Conservation (phyloP, 495 filamentous ascomycete species). For the Bryoglossum gracile region DNA sequence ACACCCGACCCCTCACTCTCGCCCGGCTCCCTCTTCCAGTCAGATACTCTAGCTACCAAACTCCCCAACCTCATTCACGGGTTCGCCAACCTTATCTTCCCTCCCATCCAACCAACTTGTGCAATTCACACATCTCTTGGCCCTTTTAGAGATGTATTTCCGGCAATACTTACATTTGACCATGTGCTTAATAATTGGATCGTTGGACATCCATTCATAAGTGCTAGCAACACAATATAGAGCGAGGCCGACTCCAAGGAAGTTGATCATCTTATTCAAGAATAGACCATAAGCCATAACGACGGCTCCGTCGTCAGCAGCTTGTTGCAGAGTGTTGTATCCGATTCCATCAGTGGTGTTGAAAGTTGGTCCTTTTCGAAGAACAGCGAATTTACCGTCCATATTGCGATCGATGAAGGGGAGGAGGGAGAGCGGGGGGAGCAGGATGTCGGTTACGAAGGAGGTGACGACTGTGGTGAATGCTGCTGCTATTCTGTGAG, state of each 20-base stretch:
- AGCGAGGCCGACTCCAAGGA: conserved; percentile 56
- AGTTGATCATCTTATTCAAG: conserved; percentile 57
- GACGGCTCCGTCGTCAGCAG: conserved; percentile 62
- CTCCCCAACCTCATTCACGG: too few species aligned
- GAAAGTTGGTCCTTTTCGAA: conserved; percentile 43
- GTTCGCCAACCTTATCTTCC: conserved; percentile 41
- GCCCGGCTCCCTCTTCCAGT: too few species aligned
- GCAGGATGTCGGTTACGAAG: conserved; percentile 62
- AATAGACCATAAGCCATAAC: conserved; percentile 69
- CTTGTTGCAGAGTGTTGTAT: conserved; percentile 64
- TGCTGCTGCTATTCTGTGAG: conserved; percentile 55
- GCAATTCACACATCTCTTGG: conserved; percentile 60
- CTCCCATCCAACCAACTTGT: conserved; percentile 74
- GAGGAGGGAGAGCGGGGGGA: conserved; percentile 61
- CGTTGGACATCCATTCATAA: conserved; percentile 53
- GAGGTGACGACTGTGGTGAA: conserved; percentile 68
- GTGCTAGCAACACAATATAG: conserved; percentile 59
- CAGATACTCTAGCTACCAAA: too few species aligned
- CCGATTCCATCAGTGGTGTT: conserved; percentile 38
- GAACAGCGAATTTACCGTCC: conserved; percentile 66
- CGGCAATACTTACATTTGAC: conserved; percentile 67
- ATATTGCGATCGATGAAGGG: conserved; percentile 65
- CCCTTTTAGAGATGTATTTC: conserved; percentile 58
- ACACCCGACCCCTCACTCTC: too few species aligned
- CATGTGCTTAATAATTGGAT: conserved; percentile 63